phyloP scores from a whole-genome alignment of 2,329 filamentous ascomycete species.

The Dryadomyces sulphureus region DNA sequence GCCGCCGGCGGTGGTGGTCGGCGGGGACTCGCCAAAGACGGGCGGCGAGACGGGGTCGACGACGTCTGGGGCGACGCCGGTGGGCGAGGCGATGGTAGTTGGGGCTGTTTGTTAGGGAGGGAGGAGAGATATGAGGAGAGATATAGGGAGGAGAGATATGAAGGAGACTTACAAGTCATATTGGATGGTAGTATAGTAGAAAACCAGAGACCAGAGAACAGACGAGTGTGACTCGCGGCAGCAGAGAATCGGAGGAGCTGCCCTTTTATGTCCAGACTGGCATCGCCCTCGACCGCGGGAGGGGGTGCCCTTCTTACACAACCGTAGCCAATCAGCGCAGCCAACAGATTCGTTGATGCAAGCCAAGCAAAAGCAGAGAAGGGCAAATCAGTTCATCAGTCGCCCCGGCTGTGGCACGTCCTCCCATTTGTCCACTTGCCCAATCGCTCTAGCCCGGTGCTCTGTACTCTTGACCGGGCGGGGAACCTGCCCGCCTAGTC shows the following conservation, averaged over 20 bases:
- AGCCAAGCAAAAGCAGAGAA: neutral
- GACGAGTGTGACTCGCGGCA: too few relatives aligned
- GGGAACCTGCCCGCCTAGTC: too few relatives aligned
- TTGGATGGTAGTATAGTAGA: neutral
- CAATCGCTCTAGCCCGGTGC: too few relatives aligned
- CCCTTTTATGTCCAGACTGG: too few relatives aligned
- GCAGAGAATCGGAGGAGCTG: too few relatives aligned
- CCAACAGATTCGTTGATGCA: neutral
- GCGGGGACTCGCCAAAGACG: neutral
- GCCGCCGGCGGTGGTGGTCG: conserved; percentile 5
- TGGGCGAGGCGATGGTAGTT: neutral
- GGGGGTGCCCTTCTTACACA: too few relatives aligned
- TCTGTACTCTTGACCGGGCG: too few relatives aligned
- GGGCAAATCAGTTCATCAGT: too few relatives aligned
- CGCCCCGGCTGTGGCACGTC: neutral
- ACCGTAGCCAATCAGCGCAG: too few relatives aligned
- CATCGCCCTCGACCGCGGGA: too few relatives aligned
- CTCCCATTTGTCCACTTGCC: neutral
- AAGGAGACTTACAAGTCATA: neutral
- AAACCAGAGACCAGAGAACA: too few relatives aligned
- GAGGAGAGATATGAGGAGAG: neutral
- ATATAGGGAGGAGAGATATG: neutral
- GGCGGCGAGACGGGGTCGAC: neutral
- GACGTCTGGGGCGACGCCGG: neutral
- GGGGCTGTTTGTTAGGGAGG: neutral